These are phyloP conservation scores for Cytospora chrysosperma DNA, from an alignment of 2,329 filamentous ascomycete genomes.

Conservation along the genomic window DNA sequence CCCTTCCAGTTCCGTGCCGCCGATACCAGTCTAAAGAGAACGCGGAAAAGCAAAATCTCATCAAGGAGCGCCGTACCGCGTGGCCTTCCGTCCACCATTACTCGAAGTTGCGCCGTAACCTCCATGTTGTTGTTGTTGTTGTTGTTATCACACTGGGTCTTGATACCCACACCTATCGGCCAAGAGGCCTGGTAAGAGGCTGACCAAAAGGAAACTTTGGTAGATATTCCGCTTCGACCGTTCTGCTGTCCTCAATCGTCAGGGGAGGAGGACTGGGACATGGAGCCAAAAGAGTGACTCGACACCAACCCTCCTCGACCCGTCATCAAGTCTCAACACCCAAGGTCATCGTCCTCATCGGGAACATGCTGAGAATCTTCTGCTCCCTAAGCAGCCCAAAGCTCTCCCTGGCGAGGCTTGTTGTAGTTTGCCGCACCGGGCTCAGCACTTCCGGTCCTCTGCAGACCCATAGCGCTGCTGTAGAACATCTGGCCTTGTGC, in stretches of 20 bases:
- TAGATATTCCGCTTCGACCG: neutral
- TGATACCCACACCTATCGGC: constrained; percentile 1
- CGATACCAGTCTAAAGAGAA: constrained; percentile 18
- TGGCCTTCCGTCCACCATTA: constrained; percentile 1
- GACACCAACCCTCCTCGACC: neutral
- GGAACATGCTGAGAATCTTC: neutral
- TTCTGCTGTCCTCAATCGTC: neutral
- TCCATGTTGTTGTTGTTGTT: constrained; percentile 9
- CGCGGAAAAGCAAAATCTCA: constrained; percentile 7
- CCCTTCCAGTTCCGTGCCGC: constrained; percentile 6
- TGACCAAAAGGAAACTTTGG: neutral
- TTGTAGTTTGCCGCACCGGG: constrained; percentile 57
- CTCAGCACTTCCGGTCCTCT: constrained; percentile 70
- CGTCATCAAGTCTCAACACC: neutral
- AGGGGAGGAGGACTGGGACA: neutral
- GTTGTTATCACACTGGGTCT: constrained; percentile 7
- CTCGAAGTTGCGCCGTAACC: constrained; percentile 8
- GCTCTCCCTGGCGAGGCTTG: constrained; percentile 55
- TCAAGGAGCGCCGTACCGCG: neutral
- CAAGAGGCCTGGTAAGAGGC: neutral
- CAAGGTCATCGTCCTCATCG: neutral
- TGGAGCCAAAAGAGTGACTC: neutral
- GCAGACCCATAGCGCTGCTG: constrained; percentile 62
- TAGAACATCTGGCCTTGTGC: constrained; percentile 68
- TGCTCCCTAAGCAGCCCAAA: constrained; percentile 45